Conservation (phyloP, 1,284 basidiomycete genomes). For the Fistulinella cinereoalba region DNA sequence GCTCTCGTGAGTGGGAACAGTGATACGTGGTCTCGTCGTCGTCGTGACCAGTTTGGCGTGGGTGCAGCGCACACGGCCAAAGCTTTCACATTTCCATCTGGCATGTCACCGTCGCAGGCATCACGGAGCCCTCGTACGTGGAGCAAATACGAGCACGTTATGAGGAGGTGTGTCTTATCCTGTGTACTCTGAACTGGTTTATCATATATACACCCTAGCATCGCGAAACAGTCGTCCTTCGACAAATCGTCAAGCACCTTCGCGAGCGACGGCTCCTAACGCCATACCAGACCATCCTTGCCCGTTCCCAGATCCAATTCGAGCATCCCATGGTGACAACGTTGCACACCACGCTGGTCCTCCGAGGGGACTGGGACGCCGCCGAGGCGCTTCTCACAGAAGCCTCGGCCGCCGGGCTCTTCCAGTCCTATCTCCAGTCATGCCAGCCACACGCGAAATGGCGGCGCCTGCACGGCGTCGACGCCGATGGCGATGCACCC, state of each 20-base stretch:
- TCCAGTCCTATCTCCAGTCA: slow-evolving; percentile 55
- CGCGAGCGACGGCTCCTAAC: slow-evolving; percentile 71
- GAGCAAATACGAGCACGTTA: slow-evolving; percentile 48
- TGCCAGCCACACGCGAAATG: slow-evolving; percentile 58
- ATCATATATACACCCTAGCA: slow-evolving; percentile 29
- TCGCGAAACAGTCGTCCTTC: slow-evolving; percentile 60
- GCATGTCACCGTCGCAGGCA: slow-evolving; percentile 62
- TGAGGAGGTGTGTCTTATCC: slow-evolving; percentile 51
- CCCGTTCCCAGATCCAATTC: slow-evolving; percentile 52
- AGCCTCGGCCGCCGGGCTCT: slow-evolving; percentile 54
- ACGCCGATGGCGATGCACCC: slow-evolving; percentile 62
- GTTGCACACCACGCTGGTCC: slow-evolving; percentile 63
- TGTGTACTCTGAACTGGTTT: background rate
- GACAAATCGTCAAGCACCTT: slow-evolving; percentile 76
- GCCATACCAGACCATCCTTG: slow-evolving; percentile 61
- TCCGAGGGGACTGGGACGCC: slow-evolving; percentile 61
- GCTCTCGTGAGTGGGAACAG: slow-evolving; percentile 51
- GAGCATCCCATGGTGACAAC: slow-evolving; percentile 73
- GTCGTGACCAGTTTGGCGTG: background rate
- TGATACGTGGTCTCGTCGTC: background rate
- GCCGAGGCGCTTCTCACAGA: slow-evolving; percentile 54
- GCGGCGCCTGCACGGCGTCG: slow-evolving; percentile 52
- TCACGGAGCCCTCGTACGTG: slow-evolving; percentile 54
- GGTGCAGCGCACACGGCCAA: slow-evolving; percentile 58
- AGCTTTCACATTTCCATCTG: slow-evolving; percentile 78